Evolutionary conservation across 1,284 basidiomycete species (phyloP), one percentile per base, ranked within the genome.

Genomic region (Cryptococcus amylolentus): DNA sequence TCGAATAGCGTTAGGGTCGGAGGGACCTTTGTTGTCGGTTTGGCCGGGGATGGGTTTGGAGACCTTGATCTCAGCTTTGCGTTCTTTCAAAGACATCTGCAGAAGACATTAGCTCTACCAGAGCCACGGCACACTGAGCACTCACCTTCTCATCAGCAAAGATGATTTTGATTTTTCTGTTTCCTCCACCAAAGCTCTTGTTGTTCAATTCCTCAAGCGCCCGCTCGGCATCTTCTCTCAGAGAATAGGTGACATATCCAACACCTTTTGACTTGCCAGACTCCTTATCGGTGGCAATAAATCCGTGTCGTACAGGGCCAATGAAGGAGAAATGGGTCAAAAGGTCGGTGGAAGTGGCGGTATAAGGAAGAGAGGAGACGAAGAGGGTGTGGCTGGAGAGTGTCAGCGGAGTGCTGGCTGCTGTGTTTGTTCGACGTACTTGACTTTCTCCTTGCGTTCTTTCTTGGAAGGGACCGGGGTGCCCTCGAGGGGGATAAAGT

Each of bases 201-300:
- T 73, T 75, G 52, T 83, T 83, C 61, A 78, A 64, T 59, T 78
- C 77, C 42, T 85, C 81, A 56, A 88, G 83, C 2, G 89, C 88
- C 49, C 81, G 77, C 70, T 88, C 83, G 4, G 94, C 96, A 78
- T 98, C 96, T 67, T 96, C 89, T 54, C 83, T 84, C 61, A 92
- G 82, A 1, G 93, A 86, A 77, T 94, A 98, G 0, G 91, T 88
- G 58, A 98, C 91, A 75, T 98, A 98, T 60, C 95, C 95, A n/a
- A 98, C 92, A 65, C 95, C 96, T 74, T 97, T 97, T 4, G 91
- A 94, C 31, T 86, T 83, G 40, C 89, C 88, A 0, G 87, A 85
- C 44, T 84, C 86, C 47, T 67, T 66, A 58, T 78, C 76, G 23
- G 86, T 85, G 12, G 98, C 95, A 2, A 99, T 86, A 71, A 99